Base-by-base conservation (phyloP, 2,329 filamentous ascomycete genomes). In the Fusarium sp. region DNA sequence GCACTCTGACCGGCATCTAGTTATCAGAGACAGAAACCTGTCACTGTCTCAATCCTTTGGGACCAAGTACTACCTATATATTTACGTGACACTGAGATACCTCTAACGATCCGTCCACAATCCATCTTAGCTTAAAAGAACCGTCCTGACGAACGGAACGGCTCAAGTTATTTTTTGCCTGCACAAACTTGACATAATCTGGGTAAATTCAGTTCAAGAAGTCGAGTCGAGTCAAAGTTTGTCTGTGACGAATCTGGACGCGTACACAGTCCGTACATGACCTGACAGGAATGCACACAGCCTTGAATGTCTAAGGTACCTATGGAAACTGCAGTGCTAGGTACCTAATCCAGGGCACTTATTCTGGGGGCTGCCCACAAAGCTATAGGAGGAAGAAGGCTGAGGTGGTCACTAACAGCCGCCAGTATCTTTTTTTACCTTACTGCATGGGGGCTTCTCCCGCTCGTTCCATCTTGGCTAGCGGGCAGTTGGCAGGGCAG, bases 251-350 rank as follows among this genome's bases (percentile, higher is more conserved):
- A 42, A 36, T 43, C 39, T 49, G 43, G 49, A 64, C 60, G 55
- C 59, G 60, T 61, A 61, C 49, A 51, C 49, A 63, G 54, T 43
- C 59, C 31, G 14, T 6, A n/a, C 19, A 19, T 19, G 19, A 19
- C 19, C 54, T 61, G 60, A 49, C 29, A 56, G 47, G 43, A 57
- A 48, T 60, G 44, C 42, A 37, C 61, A 64, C 60, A 57, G 60
- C 54, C 27, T 29, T 4, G 9, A 29, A 6, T 29, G 27, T 10
- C 9, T 4, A 29, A 10, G 27, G 27, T 23, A 14, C 37, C n/a
- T 19, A 41, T 29, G 46, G 45, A 61, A 49, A 32, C 19, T 4
- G 38, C 23, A n/a, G 19, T 19, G 6, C 13, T n/a, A n/a, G n/a
- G n/a, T n/a, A n/a, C n/a, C n/a, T 6, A 33, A n/a, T 33, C 4